Evolutionary conservation across 2,329 filamentous ascomycete species (phyloP), one percentile per base, ranked within the genome.

Genomic region (Aspergillus pseudotamarii): DNA sequence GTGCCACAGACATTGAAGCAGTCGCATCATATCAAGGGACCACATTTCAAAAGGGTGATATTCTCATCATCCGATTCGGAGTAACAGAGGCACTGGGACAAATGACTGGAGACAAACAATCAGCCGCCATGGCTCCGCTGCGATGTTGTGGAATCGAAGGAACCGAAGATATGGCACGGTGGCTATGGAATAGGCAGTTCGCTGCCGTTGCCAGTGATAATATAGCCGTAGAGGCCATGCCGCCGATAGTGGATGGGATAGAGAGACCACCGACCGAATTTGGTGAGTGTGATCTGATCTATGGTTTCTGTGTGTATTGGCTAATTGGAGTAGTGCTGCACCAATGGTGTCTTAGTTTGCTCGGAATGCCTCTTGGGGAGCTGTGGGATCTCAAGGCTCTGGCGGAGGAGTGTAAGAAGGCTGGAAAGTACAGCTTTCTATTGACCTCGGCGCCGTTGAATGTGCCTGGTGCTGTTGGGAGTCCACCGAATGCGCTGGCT

Each of bases 101-200:
- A 2, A 69, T 72, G 62, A 67, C 43, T 3, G 67, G 61, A 3
- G 53, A 45, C 1, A 64, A 73, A 32, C 64, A 72, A 62, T 61
- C 57, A 1, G 36, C 56, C 8, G 57, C 63, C 1, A 57, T 71
- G 58, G 50, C 59, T 5, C 55, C 46, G 3, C 41, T 62, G 9
- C 58, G 30, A 4, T 58, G 60, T 10, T 69, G 68, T 14, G 85
- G 84, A 0, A 74, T 85, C 0, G 79, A 83, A 36, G 81, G 81
- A 0, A 80, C 77, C 2, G 73, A 79, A 4, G 80, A 79, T 6
- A 80, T 81, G 21, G 78, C 85, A 3, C 76, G 80, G 10, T 88
- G 85, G 85, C 74, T 88, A 10, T 88, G 85, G 84, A 81, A 87
- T 48, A 73, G 79, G 21, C 77, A 80, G 21, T 87, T 88, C 38